Percentiles rank a stretch among this genome's conserved stretches.
phyloP scores from a whole-genome alignment of 306 rosid genomes.

The Biancaea sappan region DNA sequence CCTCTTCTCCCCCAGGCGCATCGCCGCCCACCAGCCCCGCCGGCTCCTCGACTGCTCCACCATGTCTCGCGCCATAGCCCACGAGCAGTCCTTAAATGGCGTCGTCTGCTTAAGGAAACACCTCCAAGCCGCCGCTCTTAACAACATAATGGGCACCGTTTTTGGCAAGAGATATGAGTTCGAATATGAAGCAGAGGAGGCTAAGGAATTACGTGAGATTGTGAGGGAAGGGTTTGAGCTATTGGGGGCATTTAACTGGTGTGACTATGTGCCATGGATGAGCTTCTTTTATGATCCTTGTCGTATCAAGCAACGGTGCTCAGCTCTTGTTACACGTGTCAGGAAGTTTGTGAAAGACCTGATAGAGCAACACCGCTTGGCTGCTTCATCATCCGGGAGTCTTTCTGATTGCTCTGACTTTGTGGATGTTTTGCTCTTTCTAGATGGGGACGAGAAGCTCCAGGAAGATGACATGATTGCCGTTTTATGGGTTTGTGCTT shows the following conservation, averaged over 20 bases:
- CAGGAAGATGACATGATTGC: conserved; percentile 56
- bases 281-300: conserved; percentile 45
- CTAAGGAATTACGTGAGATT: conserved; percentile 41
- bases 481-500: conserved; percentile 53
- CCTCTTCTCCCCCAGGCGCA: conserved; percentile 39
- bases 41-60: conserved; percentile 37
- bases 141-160: conserved; percentile 48
- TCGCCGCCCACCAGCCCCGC: conserved; percentile 40
- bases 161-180: conserved; percentile 43
- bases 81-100: conserved; percentile 34
- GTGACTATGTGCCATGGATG: conserved; percentile 51
- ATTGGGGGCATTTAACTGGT: conserved; percentile 55
- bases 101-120: conserved; percentile 41
- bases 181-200: not conserved
- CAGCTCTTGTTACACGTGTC: conserved; percentile 45
- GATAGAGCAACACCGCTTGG: conserved; percentile 40
- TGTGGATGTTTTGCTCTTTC: conserved; percentile 52
- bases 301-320: conserved; percentile 35
- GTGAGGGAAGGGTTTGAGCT: conserved; percentile 59
- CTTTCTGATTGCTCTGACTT: conserved; percentile 41
- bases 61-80: conserved; percentile 30
- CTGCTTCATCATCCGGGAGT: conserved; percentile 1
- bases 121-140: conserved; percentile 51
- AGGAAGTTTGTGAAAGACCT: conserved; percentile 42
- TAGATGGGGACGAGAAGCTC: conserved; percentile 48